Evolutionary conservation across 1,284 basidiomycete genomes (phyloP).

Genomic region (Ustilago curta): DNA sequence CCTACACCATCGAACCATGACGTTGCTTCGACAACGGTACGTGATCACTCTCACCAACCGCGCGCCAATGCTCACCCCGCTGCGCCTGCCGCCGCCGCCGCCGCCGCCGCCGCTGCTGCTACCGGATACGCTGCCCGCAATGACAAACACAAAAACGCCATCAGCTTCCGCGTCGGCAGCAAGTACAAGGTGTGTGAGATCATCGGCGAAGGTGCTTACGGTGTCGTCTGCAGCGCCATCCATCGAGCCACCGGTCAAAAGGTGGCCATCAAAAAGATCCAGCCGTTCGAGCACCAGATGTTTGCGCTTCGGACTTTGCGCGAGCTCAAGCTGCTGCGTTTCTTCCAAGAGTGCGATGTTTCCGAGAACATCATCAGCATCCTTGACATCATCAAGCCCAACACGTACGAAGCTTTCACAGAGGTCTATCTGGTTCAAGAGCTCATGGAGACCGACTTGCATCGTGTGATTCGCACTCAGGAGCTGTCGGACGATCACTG

Average conservation of each 20-base stretch:
- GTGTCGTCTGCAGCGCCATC: slow-evolving; percentile 70
- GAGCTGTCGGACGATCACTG: slow-evolving; percentile 79
- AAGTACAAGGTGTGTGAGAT: slow-evolving; percentile 69
- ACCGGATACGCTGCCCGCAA: slow-evolving; percentile 16
- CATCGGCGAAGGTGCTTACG: slow-evolving; percentile 71
- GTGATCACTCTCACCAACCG: neutral
- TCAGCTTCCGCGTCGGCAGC: slow-evolving; percentile 65
- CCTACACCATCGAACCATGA: slow-evolving; percentile 6
- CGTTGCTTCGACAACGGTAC: neutral
- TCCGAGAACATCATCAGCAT: slow-evolving; percentile 66
- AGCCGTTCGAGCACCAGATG: slow-evolving; percentile 69
- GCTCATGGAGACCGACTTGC: slow-evolving; percentile 69
- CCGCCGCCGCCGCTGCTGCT: slow-evolving; percentile 17
- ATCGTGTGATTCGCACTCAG: slow-evolving; percentile 69
- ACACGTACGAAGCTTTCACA: slow-evolving; percentile 85
- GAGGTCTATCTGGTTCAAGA: slow-evolving; percentile 84
- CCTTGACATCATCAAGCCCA: slow-evolving; percentile 63
- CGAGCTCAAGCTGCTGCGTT: slow-evolving; percentile 67
- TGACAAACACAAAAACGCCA: slow-evolving; percentile 41
- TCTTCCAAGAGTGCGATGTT: slow-evolving; percentile 66
- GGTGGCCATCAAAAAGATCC: slow-evolving; percentile 71
- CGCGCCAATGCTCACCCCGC: slow-evolving; percentile 1
- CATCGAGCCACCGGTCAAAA: slow-evolving; percentile 68
- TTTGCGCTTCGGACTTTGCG: slow-evolving; percentile 68
- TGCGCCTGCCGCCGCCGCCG: neutral